Conservation (phyloP, 2,329 filamentous ascomycete species). For the Trichoderma sp. region DNA sequence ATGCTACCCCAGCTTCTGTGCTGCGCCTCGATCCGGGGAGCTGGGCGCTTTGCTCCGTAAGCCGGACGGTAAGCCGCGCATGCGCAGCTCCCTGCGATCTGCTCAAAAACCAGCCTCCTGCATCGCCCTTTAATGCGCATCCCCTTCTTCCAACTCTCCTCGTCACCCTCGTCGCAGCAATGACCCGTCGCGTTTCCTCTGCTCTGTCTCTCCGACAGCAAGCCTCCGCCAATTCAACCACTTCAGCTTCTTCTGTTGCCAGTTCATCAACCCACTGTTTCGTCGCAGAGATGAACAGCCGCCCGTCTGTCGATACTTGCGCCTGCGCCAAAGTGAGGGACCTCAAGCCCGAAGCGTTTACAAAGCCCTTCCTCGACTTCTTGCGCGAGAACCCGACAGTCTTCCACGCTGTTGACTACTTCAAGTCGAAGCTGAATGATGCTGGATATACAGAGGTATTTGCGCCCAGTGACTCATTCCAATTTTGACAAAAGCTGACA, state of each 20-base stretch:
- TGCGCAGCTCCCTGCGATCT: neutral
- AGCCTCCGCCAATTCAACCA: conserved; percentile 31
- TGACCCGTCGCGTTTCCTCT: conserved; percentile 54
- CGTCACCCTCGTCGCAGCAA: conserved; percentile 33
- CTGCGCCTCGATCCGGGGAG: conserved; percentile 3
- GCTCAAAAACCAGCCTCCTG: neutral
- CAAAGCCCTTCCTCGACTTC: conserved; percentile 84
- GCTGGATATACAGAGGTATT: conserved; percentile 73
- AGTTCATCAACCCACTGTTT: conserved; percentile 6
- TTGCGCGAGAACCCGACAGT: conserved; percentile 89
- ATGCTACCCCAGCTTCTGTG: neutral
- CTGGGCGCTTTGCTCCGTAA: neutral
- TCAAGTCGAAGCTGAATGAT: conserved; percentile 69
- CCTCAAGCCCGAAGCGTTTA: conserved; percentile 66
- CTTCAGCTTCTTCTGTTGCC: conserved; percentile 37
- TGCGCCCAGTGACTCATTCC: conserved; percentile 19
- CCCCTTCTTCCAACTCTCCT: neutral
- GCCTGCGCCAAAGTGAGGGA: conserved; percentile 43
- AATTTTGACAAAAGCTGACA: neutral
- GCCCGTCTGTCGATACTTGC: conserved; percentile 40
- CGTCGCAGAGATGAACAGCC: conserved; percentile 47
- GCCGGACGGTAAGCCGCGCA: neutral
- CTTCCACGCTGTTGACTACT: conserved; percentile 84
- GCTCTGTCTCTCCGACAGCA: conserved; percentile 51
- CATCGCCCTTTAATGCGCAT: conserved; percentile 9